phyloP scores from a whole-genome alignment of 176 grass and related monocot genomes.

The Zizania latifolia region DNA sequence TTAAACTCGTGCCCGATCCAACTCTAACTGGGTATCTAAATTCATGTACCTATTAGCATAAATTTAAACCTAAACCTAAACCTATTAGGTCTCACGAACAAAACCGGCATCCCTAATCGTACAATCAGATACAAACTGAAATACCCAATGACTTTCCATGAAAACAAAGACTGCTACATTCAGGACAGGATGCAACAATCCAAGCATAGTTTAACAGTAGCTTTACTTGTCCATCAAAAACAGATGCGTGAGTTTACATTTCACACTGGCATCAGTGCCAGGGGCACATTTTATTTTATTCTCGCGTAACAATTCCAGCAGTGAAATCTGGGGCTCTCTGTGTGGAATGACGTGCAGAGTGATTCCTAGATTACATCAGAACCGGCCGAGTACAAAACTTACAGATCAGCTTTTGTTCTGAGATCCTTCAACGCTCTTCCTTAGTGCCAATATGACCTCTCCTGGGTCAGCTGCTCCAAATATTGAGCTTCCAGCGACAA shows the following conservation, averaged over 20 bases:
- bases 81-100: neutral
- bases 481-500: constrained; percentile 94
- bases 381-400: neutral
- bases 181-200: neutral
- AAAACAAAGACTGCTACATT: neutral
- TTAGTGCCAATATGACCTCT: constrained; percentile 63
- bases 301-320: neutral
- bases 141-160: neutral
- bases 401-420: constrained; percentile 41
- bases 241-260: neutral
- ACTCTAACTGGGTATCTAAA: no score
- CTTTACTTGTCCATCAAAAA: neutral
- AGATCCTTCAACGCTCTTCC: constrained; percentile 60
- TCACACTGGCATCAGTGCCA: neutral
- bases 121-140: neutral
- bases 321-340: neutral
- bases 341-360: neutral
- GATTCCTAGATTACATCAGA: constrained; percentile 16
- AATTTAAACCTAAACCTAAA: no score
- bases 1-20: no score
- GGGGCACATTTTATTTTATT: constrained; percentile 43
- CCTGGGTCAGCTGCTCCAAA: constrained; percentile 66
- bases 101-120: neutral
- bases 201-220: neutral
- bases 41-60: no score